These are phyloP conservation scores for Boletus fagicola DNA, from an alignment of 768 basidiomycete species.

Conservation along the genomic window DNA sequence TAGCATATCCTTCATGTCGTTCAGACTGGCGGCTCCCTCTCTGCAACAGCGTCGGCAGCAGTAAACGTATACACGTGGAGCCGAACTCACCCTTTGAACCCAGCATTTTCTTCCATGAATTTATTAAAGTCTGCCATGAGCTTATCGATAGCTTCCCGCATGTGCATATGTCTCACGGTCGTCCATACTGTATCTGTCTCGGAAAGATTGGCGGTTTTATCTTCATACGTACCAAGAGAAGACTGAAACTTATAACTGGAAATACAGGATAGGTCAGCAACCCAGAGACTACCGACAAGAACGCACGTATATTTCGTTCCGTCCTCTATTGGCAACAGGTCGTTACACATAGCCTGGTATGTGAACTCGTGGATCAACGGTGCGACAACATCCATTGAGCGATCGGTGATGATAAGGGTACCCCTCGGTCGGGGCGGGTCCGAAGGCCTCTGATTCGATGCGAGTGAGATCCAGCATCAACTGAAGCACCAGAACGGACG, in stretches of 20 bases:
- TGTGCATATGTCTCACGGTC: constrained; percentile 93
- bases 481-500: constrained; percentile 6
- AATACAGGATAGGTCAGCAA: background rate
- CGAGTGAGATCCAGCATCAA: background rate
- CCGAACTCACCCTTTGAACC: constrained; percentile 76
- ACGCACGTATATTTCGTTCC: constrained; percentile 85
- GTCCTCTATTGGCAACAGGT: constrained; percentile 84
- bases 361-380: constrained; percentile 97
- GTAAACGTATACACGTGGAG: constrained; percentile 2
- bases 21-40: constrained; percentile 81
- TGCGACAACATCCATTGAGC: constrained; percentile 90
- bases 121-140: constrained; percentile 95
- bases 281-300: constrained; percentile 9
- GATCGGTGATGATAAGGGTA: constrained; percentile 89
- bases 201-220: constrained; percentile 81
- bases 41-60: constrained; percentile 33
- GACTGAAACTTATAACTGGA: constrained; percentile 91
- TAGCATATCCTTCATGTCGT: constrained; percentile 99
- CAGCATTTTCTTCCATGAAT: constrained; percentile 91
- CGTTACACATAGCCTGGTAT: constrained; percentile 98
- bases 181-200: constrained; percentile 92
- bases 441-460: constrained; percentile 43
- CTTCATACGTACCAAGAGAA: constrained; percentile 79
- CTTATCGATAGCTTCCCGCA: constrained; percentile 97
- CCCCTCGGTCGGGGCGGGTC: constrained; percentile 67